A percentile compares a stretch with the other conserved stretches of the same genome.
phyloP scores from a whole-genome alignment of 768 basidiomycete species.

The Rhizopogon vesiculosus region DNA sequence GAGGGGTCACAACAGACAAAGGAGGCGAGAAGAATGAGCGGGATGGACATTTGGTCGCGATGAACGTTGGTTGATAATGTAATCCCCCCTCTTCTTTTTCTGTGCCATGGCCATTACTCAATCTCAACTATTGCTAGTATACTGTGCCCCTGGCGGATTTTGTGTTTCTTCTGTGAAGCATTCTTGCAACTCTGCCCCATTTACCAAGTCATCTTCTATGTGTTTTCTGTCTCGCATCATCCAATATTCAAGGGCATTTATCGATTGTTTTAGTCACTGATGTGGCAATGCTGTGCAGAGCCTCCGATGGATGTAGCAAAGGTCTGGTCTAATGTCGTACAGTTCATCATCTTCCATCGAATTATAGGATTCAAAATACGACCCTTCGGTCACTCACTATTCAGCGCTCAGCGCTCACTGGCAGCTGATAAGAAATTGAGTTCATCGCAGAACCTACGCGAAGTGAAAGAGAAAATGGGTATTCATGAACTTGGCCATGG shows the following conservation, averaged over 20 bases:
- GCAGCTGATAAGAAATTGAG: constrained; percentile 1
- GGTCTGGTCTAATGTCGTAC: background rate
- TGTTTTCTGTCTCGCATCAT: background rate
- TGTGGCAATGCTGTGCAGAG: background rate
- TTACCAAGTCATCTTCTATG: constrained; percentile 15
- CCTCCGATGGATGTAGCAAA: background rate
- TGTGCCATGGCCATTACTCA: background rate
- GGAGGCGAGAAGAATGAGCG: constrained; percentile 56
- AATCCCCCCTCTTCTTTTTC: constrained; percentile 9
- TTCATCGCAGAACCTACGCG: background rate
- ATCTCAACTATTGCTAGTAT: background rate
- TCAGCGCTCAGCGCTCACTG: too few relatives aligned
- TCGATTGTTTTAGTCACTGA: background rate
- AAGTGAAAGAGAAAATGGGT: background rate
- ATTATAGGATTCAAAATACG: background rate
- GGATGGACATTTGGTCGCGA: constrained; percentile 75
- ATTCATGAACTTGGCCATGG: background rate
- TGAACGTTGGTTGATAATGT: constrained; percentile 29
- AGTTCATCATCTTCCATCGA: background rate
- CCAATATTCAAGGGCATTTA: constrained; percentile 1
- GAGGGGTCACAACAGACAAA: constrained; percentile 39
- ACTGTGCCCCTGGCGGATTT: background rate
- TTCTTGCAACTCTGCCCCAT: constrained; percentile 11
- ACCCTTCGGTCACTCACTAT: background rate
- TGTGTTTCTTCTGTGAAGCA: constrained; percentile 1